Conservation (phyloP, 1,284 basidiomycete genomes). For the Moesziomyces globuligerus region DNA sequence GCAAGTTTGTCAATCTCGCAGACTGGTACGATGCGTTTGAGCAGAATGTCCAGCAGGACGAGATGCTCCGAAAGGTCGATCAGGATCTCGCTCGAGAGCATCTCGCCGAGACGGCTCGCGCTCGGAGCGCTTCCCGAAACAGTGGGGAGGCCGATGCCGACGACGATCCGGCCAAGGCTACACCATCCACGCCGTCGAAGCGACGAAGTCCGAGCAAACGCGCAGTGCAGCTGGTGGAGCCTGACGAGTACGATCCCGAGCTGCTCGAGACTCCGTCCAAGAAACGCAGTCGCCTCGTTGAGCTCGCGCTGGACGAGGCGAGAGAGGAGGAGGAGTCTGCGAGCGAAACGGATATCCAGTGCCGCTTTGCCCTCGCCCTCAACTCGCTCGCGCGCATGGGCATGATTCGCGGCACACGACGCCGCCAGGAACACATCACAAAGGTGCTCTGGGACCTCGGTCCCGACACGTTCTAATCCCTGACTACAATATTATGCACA, state of each 20-base stretch:
- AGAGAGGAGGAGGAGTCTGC: not conserved
- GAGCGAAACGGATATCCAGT: conserved; percentile 34
- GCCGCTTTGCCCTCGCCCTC: conserved; percentile 58
- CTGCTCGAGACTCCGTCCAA: conserved; percentile 24
- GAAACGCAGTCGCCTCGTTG: not conserved
- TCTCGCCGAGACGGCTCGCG: too few relatives aligned
- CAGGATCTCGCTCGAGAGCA: conserved; percentile 2
- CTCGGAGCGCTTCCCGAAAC: not conserved
- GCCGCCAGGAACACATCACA: conserved; percentile 58
- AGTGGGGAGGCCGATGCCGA: not conserved
- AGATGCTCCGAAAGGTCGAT: conserved; percentile 1
- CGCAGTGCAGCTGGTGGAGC: not conserved
- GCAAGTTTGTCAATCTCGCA: conserved; percentile 61
- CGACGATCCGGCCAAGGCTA: not conserved
- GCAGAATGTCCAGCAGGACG: conserved; percentile 42
- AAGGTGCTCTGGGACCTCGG: conserved; percentile 62
- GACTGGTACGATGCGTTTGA: conserved; percentile 64
- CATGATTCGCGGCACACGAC: conserved; percentile 52
- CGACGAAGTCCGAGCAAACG: conserved; percentile 9
- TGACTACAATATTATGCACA: not conserved
- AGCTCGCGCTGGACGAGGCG: not conserved
- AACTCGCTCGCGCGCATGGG: conserved; percentile 62
- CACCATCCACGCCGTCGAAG: conserved; percentile 10
- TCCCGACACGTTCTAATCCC: conserved; percentile 21
- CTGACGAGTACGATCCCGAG: conserved; percentile 16